These are phyloP conservation scores for Apiospora phragmitis DNA, from an alignment of 2,329 filamentous ascomycete species.

Conservation along the genomic window DNA sequence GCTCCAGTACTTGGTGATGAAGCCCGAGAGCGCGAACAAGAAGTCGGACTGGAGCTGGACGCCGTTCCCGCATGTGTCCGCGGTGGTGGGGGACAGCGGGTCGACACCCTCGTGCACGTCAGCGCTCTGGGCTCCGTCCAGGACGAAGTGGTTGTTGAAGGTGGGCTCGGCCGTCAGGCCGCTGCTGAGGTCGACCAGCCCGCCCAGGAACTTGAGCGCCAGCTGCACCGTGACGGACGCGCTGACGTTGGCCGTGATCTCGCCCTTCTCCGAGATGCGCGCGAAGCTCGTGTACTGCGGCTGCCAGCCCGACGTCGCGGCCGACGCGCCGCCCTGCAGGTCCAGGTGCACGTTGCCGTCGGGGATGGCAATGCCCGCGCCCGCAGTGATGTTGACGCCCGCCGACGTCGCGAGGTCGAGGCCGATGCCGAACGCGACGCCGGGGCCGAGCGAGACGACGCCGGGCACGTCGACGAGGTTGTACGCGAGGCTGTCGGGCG, in stretches of 20 bases:
- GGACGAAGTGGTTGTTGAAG: slow-evolving; percentile 37
- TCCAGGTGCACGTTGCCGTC: slow-evolving; percentile 41
- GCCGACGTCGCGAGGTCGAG: slow-evolving; percentile 36
- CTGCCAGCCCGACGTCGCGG: slow-evolving; percentile 35
- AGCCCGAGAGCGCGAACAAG: slow-evolving; percentile 28
- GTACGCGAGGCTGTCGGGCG: slow-evolving; percentile 37
- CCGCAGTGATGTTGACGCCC: slow-evolving; percentile 32
- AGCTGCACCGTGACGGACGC: slow-evolving; percentile 40
- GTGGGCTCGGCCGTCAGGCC: slow-evolving; percentile 38
- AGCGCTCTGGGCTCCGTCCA: slow-evolving; percentile 26
- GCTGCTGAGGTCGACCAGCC: slow-evolving; percentile 37
- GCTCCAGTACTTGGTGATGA: slow-evolving; percentile 27
- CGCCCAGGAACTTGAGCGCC: slow-evolving; percentile 35
- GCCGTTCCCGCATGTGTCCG: slow-evolving; percentile 25
- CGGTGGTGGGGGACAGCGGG: slow-evolving; percentile 18
- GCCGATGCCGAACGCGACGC: slow-evolving; percentile 38
- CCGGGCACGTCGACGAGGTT: slow-evolving; percentile 40
- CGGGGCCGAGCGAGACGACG: slow-evolving; percentile 38
- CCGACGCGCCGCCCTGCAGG: slow-evolving; percentile 31
- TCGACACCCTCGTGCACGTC: slow-evolving; percentile 18
- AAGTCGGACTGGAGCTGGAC: slow-evolving; percentile 28
- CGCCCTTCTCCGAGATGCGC: slow-evolving; percentile 34
- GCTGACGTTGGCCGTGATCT: slow-evolving; percentile 33
- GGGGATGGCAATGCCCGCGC: slow-evolving; percentile 32
- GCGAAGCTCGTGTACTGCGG: slow-evolving; percentile 35